Conservation (phyloP, 805 yeast genomes). For the Starmerella tilneyi region DNA sequence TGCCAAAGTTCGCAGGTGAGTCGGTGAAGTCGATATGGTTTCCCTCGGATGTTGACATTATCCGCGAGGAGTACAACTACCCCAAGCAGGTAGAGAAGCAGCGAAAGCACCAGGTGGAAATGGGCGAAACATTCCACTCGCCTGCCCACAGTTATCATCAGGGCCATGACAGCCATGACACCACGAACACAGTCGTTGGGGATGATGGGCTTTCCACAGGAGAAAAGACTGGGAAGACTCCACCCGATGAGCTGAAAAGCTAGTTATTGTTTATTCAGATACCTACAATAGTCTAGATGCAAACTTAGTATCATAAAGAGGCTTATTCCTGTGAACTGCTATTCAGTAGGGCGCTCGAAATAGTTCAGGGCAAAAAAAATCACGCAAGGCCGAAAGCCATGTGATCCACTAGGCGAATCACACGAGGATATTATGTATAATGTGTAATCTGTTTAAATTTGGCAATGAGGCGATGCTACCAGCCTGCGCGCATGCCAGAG, state of each 20-base stretch:
- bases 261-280: neutral
- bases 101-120: constrained; percentile 4
- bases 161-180: constrained; percentile 1
- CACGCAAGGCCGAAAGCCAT: too few species aligned
- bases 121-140: neutral
- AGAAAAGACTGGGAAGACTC: neutral
- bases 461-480: too few species aligned
- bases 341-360: too few species aligned
- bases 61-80: constrained; percentile 40
- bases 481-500: too few species aligned
- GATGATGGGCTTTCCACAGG: neutral
- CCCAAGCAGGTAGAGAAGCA: constrained; percentile 8
- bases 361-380: too few species aligned
- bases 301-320: too few species aligned
- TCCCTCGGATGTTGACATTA: constrained; percentile 61
- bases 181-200: neutral
- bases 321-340: too few species aligned
- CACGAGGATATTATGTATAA: too few species aligned
- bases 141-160: constrained; percentile 1
- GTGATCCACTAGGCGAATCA: too few species aligned
- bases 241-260: neutral
- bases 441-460: too few species aligned
- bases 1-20: constrained; percentile 53
- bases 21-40: constrained; percentile 41
- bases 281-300: too few species aligned